Percentiles rank a stretch among this genome's conserved stretches.
Conservation (phyloP, 768 basidiomycete species). For the Collybiopsis luxurians region DNA sequence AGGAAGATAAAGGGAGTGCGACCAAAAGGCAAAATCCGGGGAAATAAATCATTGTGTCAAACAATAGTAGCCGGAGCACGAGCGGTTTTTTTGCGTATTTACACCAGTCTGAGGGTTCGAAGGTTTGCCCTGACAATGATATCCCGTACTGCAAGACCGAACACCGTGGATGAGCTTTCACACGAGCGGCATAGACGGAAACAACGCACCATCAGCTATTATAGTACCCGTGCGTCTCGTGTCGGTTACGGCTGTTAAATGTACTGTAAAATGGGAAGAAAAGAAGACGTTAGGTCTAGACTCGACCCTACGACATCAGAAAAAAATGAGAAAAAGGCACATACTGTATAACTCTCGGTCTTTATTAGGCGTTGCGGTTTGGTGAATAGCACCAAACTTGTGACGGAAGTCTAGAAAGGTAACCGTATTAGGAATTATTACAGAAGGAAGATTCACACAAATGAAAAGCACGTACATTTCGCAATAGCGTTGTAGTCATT, state of each 20-base stretch:
- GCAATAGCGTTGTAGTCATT: conserved; percentile 79
- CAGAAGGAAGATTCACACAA: background rate
- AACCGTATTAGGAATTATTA: conserved; percentile 3
- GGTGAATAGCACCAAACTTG: conserved; percentile 71
- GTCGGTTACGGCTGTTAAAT: conserved; percentile 81
- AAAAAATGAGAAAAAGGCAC: conserved; percentile 20
- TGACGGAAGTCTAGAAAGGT: conserved; percentile 59
- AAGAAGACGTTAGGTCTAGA: background rate
- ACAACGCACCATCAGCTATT: conserved; percentile 62
- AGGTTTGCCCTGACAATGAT: conserved; percentile 41
- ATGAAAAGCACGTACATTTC: conserved; percentile 51
- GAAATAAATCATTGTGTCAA: too few relatives aligned
- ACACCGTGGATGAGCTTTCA: background rate
- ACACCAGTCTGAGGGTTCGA: conserved; percentile 28
- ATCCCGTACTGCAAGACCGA: conserved; percentile 33
- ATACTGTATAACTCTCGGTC: conserved; percentile 71
- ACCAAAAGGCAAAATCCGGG: too few relatives aligned
- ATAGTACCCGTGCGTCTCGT: conserved; percentile 71
- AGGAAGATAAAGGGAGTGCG: too few relatives aligned
- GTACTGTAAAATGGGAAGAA: conserved; percentile 43
- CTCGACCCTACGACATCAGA: background rate
- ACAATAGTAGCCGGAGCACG: conserved; percentile 36
- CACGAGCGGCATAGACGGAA: background rate
- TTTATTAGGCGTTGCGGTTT: conserved; percentile 64
- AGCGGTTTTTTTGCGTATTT: conserved; percentile 26